A percentile compares a stretch with the other conserved stretches of the same genome.
Evolutionary conservation across 1,284 basidiomycete genomes (phyloP).

Genomic region (Moesziomyces globuligerus): DNA sequence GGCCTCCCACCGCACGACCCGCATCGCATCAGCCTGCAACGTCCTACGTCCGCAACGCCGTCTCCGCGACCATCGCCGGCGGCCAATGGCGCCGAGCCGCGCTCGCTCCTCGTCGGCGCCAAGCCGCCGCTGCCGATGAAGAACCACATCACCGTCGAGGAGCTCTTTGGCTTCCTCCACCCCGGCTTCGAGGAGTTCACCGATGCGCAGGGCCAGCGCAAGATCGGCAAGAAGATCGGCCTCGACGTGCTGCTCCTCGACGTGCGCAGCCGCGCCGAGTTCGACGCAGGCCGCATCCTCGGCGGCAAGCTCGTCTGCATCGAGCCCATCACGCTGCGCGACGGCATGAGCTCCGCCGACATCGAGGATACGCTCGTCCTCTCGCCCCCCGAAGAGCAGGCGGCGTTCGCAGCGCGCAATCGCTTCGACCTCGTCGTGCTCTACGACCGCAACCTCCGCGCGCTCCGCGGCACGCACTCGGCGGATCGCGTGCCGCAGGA

Average conservation of each 20-base stretch:
- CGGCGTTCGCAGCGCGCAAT: conserved; percentile 80
- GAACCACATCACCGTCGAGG: conserved; percentile 56
- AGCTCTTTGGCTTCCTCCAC: conserved; percentile 59
- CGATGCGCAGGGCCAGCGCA: conserved; percentile 47
- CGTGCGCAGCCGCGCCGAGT: conserved; percentile 80
- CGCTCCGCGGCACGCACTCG: conserved; percentile 22
- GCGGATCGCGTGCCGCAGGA: conserved; percentile 32
- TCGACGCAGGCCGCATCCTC: conserved; percentile 78
- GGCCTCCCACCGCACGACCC: conserved; percentile 31
- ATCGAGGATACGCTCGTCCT: conserved; percentile 82
- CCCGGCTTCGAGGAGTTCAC: conserved; percentile 60
- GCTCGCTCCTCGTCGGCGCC: conserved; percentile 35
- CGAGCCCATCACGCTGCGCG: conserved; percentile 70
- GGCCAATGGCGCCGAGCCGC: conserved; percentile 11
- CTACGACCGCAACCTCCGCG: conserved; percentile 74
- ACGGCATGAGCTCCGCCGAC: conserved; percentile 74
- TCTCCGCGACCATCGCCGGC: conserved; percentile 21
- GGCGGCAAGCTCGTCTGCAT: conserved; percentile 80
- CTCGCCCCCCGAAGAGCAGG: conserved; percentile 77
- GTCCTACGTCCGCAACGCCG: conserved; percentile 1
- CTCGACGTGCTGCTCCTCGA: conserved; percentile 78
- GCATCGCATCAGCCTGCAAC: conserved; percentile 27
- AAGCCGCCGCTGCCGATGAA: conserved; percentile 51
- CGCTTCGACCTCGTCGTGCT: conserved; percentile 90
- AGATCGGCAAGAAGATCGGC: conserved; percentile 52